A percentile compares a stretch with the other conserved stretches of the same genome.
These are phyloP conservation scores for Friedmanniomyces simplex DNA, from an alignment of 495 filamentous ascomycete species.

Conservation along the genomic window DNA sequence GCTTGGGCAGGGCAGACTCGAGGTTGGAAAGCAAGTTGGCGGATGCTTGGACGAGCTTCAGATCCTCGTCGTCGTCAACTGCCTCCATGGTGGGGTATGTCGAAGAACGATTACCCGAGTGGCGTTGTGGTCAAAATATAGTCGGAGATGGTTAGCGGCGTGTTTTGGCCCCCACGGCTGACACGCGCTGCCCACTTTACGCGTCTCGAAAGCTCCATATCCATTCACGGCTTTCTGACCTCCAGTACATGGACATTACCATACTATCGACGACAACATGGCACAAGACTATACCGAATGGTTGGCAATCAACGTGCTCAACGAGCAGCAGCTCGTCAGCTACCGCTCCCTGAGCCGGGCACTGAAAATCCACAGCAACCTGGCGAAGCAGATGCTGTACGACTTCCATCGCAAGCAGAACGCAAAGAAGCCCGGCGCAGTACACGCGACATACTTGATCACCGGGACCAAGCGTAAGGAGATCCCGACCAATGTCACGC, in stretches of 20 bases:
- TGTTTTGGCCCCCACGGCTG: not conserved
- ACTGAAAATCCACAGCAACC: slow-evolving; percentile 69
- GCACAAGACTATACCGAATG: slow-evolving; percentile 54
- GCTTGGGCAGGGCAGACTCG: slow-evolving; percentile 18
- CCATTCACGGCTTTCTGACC: too few relatives aligned
- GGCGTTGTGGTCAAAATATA: not conserved
- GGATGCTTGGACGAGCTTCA: slow-evolving; percentile 28
- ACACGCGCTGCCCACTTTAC: slow-evolving; percentile 6
- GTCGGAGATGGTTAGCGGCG: not conserved
- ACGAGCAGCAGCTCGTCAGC: slow-evolving; percentile 68
- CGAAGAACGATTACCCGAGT: not conserved
- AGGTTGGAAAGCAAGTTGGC: slow-evolving; percentile 22
- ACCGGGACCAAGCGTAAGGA: slow-evolving; percentile 44
- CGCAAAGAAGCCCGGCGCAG: slow-evolving; percentile 55
- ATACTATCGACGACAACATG: slow-evolving; percentile 30
- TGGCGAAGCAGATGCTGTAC: slow-evolving; percentile 86
- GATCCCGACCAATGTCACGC: slow-evolving; percentile 25
- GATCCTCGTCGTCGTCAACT: slow-evolving; percentile 28
- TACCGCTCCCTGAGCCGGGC: slow-evolving; percentile 73
- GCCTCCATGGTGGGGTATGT: not conserved
- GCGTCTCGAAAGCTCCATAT: not conserved
- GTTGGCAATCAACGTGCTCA: slow-evolving; percentile 64
- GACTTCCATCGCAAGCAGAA: slow-evolving; percentile 79
- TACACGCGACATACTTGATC: slow-evolving; percentile 84
- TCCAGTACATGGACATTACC: not conserved